phyloP scores from a whole-genome alignment of 1,139 yeast species.

The Scheffersomyces quercinus region DNA sequence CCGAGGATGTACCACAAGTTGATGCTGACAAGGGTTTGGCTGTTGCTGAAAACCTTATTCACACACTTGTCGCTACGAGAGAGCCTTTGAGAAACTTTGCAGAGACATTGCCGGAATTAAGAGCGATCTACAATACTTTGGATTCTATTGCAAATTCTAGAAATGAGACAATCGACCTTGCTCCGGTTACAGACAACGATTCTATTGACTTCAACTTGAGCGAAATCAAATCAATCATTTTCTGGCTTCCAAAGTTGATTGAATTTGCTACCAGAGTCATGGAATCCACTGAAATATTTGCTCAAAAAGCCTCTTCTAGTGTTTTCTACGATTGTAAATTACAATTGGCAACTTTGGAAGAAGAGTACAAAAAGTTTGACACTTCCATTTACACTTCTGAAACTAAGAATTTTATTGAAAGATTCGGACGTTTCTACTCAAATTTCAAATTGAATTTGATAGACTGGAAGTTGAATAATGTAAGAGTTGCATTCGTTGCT shows the following conservation, averaged over 20 bases:
- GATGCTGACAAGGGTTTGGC: conserved; percentile 81
- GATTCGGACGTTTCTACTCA: conserved; percentile 18
- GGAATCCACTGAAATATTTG: conserved; percentile 18
- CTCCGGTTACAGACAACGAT: conserved; percentile 15
- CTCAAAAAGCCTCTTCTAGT: conserved; percentile 9
- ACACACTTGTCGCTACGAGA: conserved; percentile 51
- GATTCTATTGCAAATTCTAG: conserved; percentile 16
- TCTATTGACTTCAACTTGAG: conserved; percentile 21
- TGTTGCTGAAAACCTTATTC: conserved; percentile 72
- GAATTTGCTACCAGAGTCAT: conserved; percentile 46
- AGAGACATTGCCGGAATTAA: conserved; percentile 12
- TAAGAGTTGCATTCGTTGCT: conserved; percentile 43
- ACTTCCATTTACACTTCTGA: conserved; percentile 14
- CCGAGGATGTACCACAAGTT: conserved; percentile 72
- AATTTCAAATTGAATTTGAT: conserved; percentile 19
- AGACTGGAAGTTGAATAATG: conserved; percentile 31
- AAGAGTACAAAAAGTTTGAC: conserved; percentile 10
- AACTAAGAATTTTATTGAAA: conserved; percentile 16
- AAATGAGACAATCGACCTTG: conserved; percentile 13
- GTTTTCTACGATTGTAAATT: conserved; percentile 23
- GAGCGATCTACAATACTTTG: conserved; percentile 12
- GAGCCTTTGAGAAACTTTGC: conserved; percentile 42
- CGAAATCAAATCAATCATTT: conserved; percentile 15
- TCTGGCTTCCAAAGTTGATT: conserved; percentile 52
- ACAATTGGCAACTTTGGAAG: conserved; percentile 15